Percentiles rank a stretch among this genome's conserved stretches.
phyloP scores from a whole-genome alignment of 768 basidiomycete species.

The Calocybe gangraenosa region DNA sequence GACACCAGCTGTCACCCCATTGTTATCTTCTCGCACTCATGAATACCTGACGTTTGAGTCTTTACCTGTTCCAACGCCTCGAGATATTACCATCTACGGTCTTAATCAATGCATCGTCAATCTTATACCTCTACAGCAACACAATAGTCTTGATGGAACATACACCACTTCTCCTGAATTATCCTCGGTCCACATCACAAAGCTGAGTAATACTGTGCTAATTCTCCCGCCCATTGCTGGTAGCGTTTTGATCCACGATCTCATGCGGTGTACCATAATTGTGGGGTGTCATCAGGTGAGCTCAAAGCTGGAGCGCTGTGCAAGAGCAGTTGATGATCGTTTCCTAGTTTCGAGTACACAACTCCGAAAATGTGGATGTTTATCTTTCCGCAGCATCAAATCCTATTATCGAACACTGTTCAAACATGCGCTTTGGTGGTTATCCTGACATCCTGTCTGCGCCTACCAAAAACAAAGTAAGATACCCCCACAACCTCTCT shows the following conservation, averaged over 20 bases:
- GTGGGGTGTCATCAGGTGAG: slow-evolving; percentile 80
- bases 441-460: slow-evolving; percentile 47
- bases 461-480: slow-evolving; percentile 15
- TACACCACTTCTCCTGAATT: slow-evolving; percentile 21
- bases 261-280: slow-evolving; percentile 59
- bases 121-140: slow-evolving; percentile 31
- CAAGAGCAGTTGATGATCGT: not conserved
- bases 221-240: slow-evolving; percentile 63
- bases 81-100: slow-evolving; percentile 62
- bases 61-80: slow-evolving; percentile 29
- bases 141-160: slow-evolving; percentile 6
- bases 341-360: slow-evolving; percentile 82
- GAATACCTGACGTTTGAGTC: slow-evolving; percentile 42
- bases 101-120: slow-evolving; percentile 71
- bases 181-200: slow-evolving; percentile 63
- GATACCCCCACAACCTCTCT: not conserved
- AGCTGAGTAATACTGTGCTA: slow-evolving; percentile 56
- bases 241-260: slow-evolving; percentile 67
- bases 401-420: slow-evolving; percentile 79
- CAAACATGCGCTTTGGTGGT: slow-evolving; percentile 52
- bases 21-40: slow-evolving; percentile 40
- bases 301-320: not conserved
- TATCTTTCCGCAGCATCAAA: slow-evolving; percentile 65
- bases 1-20: slow-evolving; percentile 27
- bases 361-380: slow-evolving; percentile 58